phyloP scores from a whole-genome alignment of 345 rosid genomes.

The Lagerstroemia speciosa region DNA sequence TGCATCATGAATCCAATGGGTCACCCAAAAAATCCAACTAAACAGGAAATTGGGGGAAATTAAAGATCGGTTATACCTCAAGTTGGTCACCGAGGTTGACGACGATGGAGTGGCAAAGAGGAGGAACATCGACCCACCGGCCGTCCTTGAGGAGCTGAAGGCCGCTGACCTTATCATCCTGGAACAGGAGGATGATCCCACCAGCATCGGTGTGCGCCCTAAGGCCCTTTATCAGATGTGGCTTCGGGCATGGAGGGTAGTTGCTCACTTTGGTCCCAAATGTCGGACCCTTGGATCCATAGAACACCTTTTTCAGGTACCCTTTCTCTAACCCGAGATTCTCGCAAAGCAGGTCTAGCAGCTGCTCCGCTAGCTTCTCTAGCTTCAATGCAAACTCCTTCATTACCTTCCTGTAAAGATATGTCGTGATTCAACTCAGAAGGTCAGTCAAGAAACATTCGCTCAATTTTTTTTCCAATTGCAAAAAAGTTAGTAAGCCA shows the following conservation, averaged over 20 bases:
- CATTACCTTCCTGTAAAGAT: slow-evolving; percentile 39
- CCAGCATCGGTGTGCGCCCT: slow-evolving; percentile 98
- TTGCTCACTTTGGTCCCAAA: slow-evolving; percentile 86
- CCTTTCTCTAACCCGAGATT: slow-evolving; percentile 79
- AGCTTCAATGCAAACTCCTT: slow-evolving; percentile 43
- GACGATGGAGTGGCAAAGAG: slow-evolving; percentile 72
- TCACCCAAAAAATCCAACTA: background rate
- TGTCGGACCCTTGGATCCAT: slow-evolving; percentile 64
- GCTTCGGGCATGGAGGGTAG: slow-evolving; percentile 93
- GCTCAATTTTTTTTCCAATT: too few species aligned
- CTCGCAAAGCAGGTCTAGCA: slow-evolving; percentile 57
- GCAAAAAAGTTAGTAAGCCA: too few species aligned
- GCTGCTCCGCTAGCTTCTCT: slow-evolving; percentile 56
- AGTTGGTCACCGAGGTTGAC: slow-evolving; percentile 93
- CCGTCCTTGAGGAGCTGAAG: slow-evolving; percentile 91
- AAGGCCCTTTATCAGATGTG: slow-evolving; percentile 79
- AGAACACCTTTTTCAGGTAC: slow-evolving; percentile 55
- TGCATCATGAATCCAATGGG: background rate
- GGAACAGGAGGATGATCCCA: slow-evolving; percentile 76
- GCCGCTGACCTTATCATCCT: slow-evolving; percentile 88
- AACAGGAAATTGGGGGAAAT: background rate
- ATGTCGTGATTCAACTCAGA: background rate
- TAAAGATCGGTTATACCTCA: slow-evolving; percentile 36
- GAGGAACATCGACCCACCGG: slow-evolving; percentile 78
- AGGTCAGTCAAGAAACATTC: background rate